Evolutionary conservation across 495 filamentous ascomycete genomes (phyloP), one percentile per base, ranked within the genome.

Genomic region (Amniculicola lignicola): DNA sequence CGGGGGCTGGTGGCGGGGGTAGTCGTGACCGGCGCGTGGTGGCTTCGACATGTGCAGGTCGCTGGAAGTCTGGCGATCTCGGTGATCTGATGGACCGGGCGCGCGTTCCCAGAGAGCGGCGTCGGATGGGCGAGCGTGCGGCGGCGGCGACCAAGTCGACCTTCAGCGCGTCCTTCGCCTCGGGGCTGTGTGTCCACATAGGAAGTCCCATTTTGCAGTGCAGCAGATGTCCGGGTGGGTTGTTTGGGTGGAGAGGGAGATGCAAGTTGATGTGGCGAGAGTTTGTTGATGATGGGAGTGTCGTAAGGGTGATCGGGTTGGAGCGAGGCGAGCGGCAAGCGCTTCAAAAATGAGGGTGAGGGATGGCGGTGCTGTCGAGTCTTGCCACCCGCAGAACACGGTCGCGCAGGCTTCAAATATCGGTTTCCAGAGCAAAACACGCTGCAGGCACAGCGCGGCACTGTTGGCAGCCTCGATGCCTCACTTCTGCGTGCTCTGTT

Each of bases 61-160:
- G 63, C 62, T 33, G 39, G 21, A 39, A 40, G 19, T 55, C 23
- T 16, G 55, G 54, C 2, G 60, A 63, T 50, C 54, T 24, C 21
- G 39, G 55, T 22, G 48, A 59, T 39, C 51, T 57, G 59, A 40
- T 35, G 51, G 27, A 25, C 27, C 61, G 61, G 11, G 43, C 60
- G 60, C 55, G 62, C 49, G 49, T 54, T 44, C 43, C 48, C 62
- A 44, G 70, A 68, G 53, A 70, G 55, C 50, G 54, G 28, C 62
- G 57, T 51, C 88, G 82, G 59, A 94, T 94, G 5, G 83, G 67
- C 21, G 88, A 91, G 63, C 89, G 86, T 59, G 80, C 73, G 52
- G 75, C 74, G 52, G 75, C 74, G 36, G 84, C 79, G 39, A 84
- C 77, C 16, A 74, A 64, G 44, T 84, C 77, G 36, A 76, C 72